Evolutionary conservation across 495 filamentous ascomycete species (phyloP), one percentile per base, ranked within the genome.

Genomic region (Talaromyces proteolyticus): DNA sequence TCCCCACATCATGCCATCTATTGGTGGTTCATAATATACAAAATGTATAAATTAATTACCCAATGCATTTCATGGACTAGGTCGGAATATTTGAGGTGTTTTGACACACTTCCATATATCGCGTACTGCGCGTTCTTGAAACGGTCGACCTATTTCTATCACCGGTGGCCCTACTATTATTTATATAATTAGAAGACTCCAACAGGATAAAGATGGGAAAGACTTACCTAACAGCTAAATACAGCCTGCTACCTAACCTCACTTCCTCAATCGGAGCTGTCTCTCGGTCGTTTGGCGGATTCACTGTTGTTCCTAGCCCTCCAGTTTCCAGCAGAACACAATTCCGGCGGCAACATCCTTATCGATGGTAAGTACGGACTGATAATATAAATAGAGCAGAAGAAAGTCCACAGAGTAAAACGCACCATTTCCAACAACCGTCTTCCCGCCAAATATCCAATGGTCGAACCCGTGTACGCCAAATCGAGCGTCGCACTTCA

Each of bases 81-180:
- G n/a, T n/a, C n/a, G n/a, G n/a, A n/a, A 55, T 87, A 88, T 53
- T 82, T 77, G 42, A 87, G 62, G 18, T 70, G 63, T 34, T 74
- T 65, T n/a, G 18, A 87, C 82, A 37, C 84, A 69, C 50, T 70
- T 72, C 84, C 85, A 88, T 19, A 84, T 78, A 58, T 86, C 82
- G n/a, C 81, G 70, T 23, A 84, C 80, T 0, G 81, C 78, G 34
- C 82, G 69, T 55, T 86, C 82, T 53, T 88, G 84, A 10, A 76
- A 73, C 59, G 84, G 62, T 23, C 81, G 70, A 14, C 74, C 83
- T 16, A 79, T 78, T 57, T 87, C 84, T 0, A 62, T 75, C n/a
- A 61, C 57, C 1, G 76, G 77, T 6, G 77, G 70, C 0, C 81
- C 84, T 50, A 83, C 82, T 7, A 82, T 81, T 66, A 82, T 79